These are phyloP conservation scores for Raddia guianensis DNA, from an alignment of 176 grass and related monocot species.

Conservation along the genomic window DNA sequence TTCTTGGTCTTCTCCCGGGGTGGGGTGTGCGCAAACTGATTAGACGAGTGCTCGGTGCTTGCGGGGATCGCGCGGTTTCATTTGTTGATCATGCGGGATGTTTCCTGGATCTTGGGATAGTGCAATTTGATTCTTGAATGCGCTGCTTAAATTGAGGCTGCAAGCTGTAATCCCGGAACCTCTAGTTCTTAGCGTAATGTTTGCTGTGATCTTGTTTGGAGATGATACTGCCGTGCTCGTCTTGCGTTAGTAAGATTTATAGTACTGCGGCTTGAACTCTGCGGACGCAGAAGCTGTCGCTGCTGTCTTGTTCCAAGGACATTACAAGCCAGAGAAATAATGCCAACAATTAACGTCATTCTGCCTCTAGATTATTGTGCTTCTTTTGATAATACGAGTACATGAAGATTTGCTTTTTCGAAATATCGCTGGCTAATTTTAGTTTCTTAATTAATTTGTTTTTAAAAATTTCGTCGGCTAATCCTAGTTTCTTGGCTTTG, in stretches of 20 bases:
- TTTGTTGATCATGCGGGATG: not conserved
- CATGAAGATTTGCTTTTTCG: not conserved
- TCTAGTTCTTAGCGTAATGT: not conserved
- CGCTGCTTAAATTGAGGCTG: not conserved
- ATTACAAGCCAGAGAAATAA: not conserved
- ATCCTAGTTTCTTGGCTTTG: conserved; percentile 33
- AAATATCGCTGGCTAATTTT: not conserved
- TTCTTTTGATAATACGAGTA: not conserved
- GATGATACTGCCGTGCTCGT: not conserved
- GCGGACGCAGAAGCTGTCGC: not conserved
- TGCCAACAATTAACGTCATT: not conserved
- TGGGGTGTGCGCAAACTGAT: not conserved
- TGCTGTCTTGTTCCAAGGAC: not conserved
- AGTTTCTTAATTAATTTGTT: conserved; percentile 19
- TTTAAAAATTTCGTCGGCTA: conserved; percentile 1
- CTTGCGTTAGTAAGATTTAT: not conserved
- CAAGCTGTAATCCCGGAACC: not conserved
- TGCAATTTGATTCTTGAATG: not conserved
- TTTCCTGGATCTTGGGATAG: not conserved
- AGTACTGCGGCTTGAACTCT: not conserved
- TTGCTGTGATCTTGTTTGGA: not conserved
- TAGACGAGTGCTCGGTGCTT: not conserved
- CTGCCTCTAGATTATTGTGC: not conserved
- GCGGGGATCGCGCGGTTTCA: conserved; percentile 17
- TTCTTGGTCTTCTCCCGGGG: not conserved